Base-by-base conservation (phyloP, 352 stramenopile species). In the Hyaloperonospora arabidopsidis region DNA sequence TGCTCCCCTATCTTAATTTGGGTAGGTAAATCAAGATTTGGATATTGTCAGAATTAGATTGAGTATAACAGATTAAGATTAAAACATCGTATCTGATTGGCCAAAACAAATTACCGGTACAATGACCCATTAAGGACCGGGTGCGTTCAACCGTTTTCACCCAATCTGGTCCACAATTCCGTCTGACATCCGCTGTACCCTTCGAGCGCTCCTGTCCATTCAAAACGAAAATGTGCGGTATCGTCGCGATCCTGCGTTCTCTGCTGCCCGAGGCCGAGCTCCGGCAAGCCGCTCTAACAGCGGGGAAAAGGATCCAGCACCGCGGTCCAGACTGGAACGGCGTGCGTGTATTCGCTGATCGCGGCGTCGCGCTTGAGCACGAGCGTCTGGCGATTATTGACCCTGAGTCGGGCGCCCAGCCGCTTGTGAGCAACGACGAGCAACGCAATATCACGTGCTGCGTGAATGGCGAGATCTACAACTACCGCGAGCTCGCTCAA, bases 391-490 rank as follows among this genome's bases (percentile, higher is more conserved):
- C 94, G 18, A 99, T 99, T 70, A 98, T 99, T 67, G 95, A 99
- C 82, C 97, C 97, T 5, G 96, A 99, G 65, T 97, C 85, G 28
- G 90, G 90, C 48, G 84, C 84, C n/a, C 90, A 97, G 68, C 89
- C 89, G 44, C 73, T 97, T 7, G 72, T 89, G 51, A 93, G 76
- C 63, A 87, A 84, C 68, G 92, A 97, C 64, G 67, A 77, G 8
- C 67, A 72, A 38, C 56, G 65, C 39, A 82, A 77, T 43, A 84
- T 99, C 56, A 97, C 97, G 61, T 86, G 98, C 5, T 91, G 95
- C 6, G 96, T 96, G 35, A 99, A 99, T 73, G 96, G 97, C 45
- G 97, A 99, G 77, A 97, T 99, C 57, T 99, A 99, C 89, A 99
- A 99, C 78, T 98, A 98, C 83, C 95, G 96, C 68, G 86, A 98